A percentile compares a stretch with the other conserved stretches of the same genome.
phyloP scores from a whole-genome alignment of 2,329 filamentous ascomycete species.

The Diaporthe aspalathi region DNA sequence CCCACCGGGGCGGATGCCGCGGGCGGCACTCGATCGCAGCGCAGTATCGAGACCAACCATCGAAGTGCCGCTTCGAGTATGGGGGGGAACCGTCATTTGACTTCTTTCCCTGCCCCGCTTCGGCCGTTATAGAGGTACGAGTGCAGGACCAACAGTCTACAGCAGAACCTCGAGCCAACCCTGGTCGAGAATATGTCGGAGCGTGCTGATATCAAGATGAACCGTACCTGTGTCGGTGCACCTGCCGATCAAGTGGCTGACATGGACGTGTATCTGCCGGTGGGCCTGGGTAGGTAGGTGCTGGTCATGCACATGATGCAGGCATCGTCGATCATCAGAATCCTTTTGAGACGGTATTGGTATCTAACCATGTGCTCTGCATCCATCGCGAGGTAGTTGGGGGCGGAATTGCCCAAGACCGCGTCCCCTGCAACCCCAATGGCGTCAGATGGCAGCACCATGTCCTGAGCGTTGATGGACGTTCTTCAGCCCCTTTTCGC shows the following conservation, averaged over 20 bases:
- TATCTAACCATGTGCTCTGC: conserved; percentile 36
- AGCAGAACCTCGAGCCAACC: conserved; percentile 15
- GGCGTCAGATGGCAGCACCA: conserved; percentile 35
- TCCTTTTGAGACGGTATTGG: conserved; percentile 34
- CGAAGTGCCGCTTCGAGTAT: conserved; percentile 25
- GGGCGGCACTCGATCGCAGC: conserved; percentile 17
- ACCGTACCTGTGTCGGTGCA: conserved; percentile 20
- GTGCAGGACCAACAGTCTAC: not conserved
- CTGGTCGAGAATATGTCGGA: not conserved
- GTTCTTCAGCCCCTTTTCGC: conserved; percentile 24
- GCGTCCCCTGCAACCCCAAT: conserved; percentile 30
- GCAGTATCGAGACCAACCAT: conserved; percentile 21
- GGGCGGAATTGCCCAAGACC: conserved; percentile 23
- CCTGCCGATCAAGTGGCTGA: conserved; percentile 29
- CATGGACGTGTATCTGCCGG: conserved; percentile 24
- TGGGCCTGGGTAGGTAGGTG: conserved; percentile 22
- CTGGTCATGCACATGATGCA: conserved; percentile 35
- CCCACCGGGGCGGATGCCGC: conserved; percentile 20
- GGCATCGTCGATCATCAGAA: conserved; percentile 38
- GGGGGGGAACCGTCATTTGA: conserved; percentile 9
- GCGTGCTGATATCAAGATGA: not conserved
- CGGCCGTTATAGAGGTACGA: not conserved
- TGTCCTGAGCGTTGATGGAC: conserved; percentile 5
- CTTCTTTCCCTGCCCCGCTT: conserved; percentile 24
- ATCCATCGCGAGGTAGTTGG: conserved; percentile 33